phyloP scores from a whole-genome alignment of 805 yeast species.

The Monosporozyma aerobia region DNA sequence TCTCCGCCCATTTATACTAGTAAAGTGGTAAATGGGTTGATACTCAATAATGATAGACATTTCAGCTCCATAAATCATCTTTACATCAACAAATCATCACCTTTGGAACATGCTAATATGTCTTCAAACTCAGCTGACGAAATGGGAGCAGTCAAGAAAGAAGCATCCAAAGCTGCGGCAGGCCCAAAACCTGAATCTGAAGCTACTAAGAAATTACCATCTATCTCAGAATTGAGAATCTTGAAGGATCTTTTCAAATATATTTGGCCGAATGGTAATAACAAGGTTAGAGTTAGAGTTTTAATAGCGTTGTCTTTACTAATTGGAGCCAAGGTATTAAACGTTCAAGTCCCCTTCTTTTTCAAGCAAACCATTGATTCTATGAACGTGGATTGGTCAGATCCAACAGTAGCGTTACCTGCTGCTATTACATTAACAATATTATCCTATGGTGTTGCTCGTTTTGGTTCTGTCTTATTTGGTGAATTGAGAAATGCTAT shows the following conservation, averaged over 20 bases:
- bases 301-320: slow-evolving; percentile 63
- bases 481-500: slow-evolving; percentile 94
- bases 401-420: slow-evolving; percentile 50
- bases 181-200: neutral
- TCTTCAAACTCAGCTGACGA: neutral
- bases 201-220: slow-evolving; percentile 14
- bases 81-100: neutral
- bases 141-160: neutral
- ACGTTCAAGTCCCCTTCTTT: slow-evolving; percentile 93
- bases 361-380: slow-evolving; percentile 83
- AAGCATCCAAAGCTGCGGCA: neutral
- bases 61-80: neutral
- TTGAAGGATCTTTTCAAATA: slow-evolving; percentile 56
- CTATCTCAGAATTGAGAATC: slow-evolving; percentile 40
- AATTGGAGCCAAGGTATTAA: slow-evolving; percentile 72
- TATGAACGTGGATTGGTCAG: slow-evolving; percentile 84
- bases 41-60: neutral
- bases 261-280: slow-evolving; percentile 72
- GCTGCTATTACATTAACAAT: slow-evolving; percentile 53
- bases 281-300: slow-evolving; percentile 63
- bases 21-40: neutral
- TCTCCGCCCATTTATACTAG: neutral
- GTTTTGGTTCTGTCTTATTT: slow-evolving; percentile 89
- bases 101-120: neutral
- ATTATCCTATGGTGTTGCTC: slow-evolving; percentile 83